phyloP scores from a whole-genome alignment of 2,329 filamentous ascomycete genomes.

The Fusarium lyarnte region DNA sequence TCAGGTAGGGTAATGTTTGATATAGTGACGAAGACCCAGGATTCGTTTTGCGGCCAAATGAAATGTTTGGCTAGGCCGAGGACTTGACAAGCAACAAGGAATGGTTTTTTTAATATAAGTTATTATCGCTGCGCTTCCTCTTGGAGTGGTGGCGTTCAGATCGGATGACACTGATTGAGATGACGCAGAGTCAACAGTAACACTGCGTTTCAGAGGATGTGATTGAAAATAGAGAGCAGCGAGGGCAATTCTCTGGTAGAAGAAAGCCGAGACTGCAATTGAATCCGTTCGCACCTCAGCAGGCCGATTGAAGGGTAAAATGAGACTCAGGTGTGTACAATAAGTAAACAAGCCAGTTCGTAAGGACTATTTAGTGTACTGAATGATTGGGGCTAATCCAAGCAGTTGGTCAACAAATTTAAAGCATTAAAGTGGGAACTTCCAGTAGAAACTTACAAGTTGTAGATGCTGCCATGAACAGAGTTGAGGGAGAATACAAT shows the following conservation, averaged over 20 bases:
- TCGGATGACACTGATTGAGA: constrained; percentile 16
- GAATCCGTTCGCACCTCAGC: background rate
- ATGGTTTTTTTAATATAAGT: background rate
- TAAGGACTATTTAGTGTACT: background rate
- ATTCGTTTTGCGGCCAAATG: constrained; percentile 19
- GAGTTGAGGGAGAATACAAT: background rate
- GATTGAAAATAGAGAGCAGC: background rate
- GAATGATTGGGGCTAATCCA: background rate
- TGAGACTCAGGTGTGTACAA: background rate
- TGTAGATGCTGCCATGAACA: background rate
- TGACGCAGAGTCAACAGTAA: constrained; percentile 19
- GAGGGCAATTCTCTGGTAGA: constrained; percentile 3
- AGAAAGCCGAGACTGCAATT: background rate
- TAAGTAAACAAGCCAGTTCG: constrained; percentile 7
- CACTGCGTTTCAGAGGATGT: background rate
- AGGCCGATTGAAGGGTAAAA: background rate
- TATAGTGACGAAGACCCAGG: background rate
- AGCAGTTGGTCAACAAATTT: background rate
- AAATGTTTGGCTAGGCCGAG: background rate
- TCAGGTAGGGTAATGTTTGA: constrained; percentile 10
- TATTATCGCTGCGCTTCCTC: background rate
- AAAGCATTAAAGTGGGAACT: background rate
- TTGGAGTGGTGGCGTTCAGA: constrained; percentile 10
- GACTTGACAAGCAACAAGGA: constrained; percentile 1
- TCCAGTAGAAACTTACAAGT: background rate